Evolutionary conservation across 2,329 filamentous ascomycete genomes (phyloP), one percentile per base, ranked within the genome.

Genomic region (Sphaerulina populicola): DNA sequence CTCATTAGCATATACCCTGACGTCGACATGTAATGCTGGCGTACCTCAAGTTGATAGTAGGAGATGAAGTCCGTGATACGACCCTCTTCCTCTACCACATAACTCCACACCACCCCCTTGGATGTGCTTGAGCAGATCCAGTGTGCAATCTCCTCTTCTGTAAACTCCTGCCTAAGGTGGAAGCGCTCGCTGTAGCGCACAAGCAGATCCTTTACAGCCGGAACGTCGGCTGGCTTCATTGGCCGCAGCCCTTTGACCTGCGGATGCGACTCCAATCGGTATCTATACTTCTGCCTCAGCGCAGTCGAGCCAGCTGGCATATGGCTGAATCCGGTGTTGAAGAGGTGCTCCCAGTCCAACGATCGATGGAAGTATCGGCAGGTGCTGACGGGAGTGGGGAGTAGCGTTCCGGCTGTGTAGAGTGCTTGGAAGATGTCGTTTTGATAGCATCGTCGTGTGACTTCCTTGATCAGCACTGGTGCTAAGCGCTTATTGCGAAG

Each of bases 31-130:
- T 12, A n/a, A 11, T 2, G n/a, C 21, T 8, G 31, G 47, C 58
- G 57, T 54, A 65, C 66, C 53, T 95, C 89, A 31, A 98, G 83
- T 65, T 82, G 83, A 76, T 97, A 98, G 73, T 97, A 98, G 35
- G 89, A 96, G 72, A 96, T 85, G 72, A 95, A 96, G 71, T 98
- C 93, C 35, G 88, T 96, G 64, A 98, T 87, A 62, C 88, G 88
- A 45, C 83, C 81, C 42, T 80, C 61, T 47, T 85, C 78, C 66
- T 80, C 91, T 11, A 94, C 88, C 8, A 98, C 91, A 60, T 94
- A 97, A 2, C 84, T 83, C 87, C 88, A 98, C 11, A 97, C 83
- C 7, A 95, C 89, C 68, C 90, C 87, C 64, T 95, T 86, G 6
- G 60, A 60, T 61, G 82, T 80, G 57, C 85, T 83, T 62, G 90